Evolutionary conservation across 2,329 filamentous ascomycete genomes (phyloP), one percentile per base, ranked within the genome.

Genomic region (Aureobasidium mangrovei): DNA sequence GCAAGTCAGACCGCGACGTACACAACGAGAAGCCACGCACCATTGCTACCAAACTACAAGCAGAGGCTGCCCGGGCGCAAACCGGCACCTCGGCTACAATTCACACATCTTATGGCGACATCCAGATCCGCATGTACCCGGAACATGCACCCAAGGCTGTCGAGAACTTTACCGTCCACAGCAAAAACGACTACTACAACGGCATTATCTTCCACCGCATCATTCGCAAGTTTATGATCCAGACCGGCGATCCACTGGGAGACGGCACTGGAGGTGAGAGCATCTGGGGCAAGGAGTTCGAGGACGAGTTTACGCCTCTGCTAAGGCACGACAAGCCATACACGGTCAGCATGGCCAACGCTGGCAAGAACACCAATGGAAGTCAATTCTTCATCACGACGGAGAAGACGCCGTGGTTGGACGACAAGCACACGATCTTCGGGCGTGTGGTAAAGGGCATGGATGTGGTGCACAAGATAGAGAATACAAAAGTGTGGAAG

Each of bases 351-450:
- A 98, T 98, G 93, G 93, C 93, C 9, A 98, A 98, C 69, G 91
- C 93, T 0, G 93, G 93, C 0, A 89, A 90, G 0, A 90, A 91
- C 64, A 96, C 91, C 35, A 98, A 98, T 67, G 93, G 87, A 10
- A 93, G 86, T 65, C 93, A 98, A 69, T 98, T 98, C 69, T 98
- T 98, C 65, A 95, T 98, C 61, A 98, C 93, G 0, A 96, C 91
- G 0, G 94, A 96, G 71, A 95, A 95, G 74, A 90, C 93, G 75
- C 85, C 90, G 4, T 98, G 93, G 93, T 72, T 98, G 51, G 93
- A 98, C 68, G 85, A 86, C 59, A 95, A 96, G 70, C 93, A 98
- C 69, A 97, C 91, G 0, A 88, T 98, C 52, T 98, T 98, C 67
- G 93, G 93, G 0, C 79, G 93, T 39, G 91, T 89, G 0, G 85